Percentiles rank a stretch among this genome's conserved stretches.
phyloP scores from a whole-genome alignment of 2,329 filamentous ascomycete species.

The Sclerotinia borealis region DNA sequence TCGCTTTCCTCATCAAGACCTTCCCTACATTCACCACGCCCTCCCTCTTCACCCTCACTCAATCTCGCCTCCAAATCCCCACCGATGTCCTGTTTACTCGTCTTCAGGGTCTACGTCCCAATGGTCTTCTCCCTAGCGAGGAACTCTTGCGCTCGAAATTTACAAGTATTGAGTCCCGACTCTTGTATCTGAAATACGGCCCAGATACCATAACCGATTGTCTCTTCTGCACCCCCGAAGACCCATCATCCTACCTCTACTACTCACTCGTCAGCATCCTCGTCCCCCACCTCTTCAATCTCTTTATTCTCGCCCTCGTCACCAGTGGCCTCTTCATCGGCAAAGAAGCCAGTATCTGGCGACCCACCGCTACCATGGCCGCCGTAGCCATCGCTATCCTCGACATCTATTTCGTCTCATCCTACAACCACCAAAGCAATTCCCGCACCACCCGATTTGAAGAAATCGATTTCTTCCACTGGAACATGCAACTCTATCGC shows the following conservation, averaged over 20 bases:
- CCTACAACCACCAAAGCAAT: conserved; percentile 62
- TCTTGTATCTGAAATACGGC: conserved; percentile 80
- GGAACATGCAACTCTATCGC: conserved; percentile 59
- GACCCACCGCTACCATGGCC: conserved; percentile 60
- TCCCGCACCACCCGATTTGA: conserved; percentile 52
- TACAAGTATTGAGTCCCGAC: conserved; percentile 61
- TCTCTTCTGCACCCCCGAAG: conserved; percentile 73
- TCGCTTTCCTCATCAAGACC: conserved; percentile 55
- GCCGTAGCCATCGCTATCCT: conserved; percentile 51
- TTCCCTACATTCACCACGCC: conserved; percentile 64
- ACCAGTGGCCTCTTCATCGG: conserved; percentile 66
- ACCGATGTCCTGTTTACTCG: conserved; percentile 78
- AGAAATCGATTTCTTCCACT: conserved; percentile 67
- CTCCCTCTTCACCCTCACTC: conserved; percentile 74
- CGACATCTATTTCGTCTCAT: conserved; percentile 60
- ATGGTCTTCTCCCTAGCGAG: conserved; percentile 52
- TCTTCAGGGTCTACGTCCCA: conserved; percentile 51
- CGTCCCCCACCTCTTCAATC: conserved; percentile 73
- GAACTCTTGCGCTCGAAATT: conserved; percentile 61
- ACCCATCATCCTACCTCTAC: conserved; percentile 65
- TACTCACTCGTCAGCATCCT: conserved; percentile 73
- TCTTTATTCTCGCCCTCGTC: conserved; percentile 62
- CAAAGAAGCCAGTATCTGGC: conserved; percentile 59
- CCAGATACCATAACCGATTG: conserved; percentile 68
- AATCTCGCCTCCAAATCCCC: conserved; percentile 79